Evolutionary conservation across 176 grass and related monocot genomes (phyloP).

Genomic region (Tillandsia leiboldiana): DNA sequence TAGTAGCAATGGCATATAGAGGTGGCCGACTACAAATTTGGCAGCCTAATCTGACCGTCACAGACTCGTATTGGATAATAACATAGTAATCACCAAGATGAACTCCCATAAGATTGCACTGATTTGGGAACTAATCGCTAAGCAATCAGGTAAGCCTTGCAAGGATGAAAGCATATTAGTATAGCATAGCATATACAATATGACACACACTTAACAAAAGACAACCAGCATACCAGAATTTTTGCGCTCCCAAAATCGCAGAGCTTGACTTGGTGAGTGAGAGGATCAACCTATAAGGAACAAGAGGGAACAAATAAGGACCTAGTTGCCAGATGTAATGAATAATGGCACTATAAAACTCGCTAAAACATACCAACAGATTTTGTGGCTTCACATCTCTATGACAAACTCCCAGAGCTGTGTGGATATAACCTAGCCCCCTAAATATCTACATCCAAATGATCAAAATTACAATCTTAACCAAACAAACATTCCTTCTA

Average conservation of each 20-base stretch:
- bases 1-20: no score
- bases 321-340: neutral
- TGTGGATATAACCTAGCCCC: constrained; percentile 56
- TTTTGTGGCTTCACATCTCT: constrained; percentile 79
- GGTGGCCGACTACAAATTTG: no score
- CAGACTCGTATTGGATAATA: no score
- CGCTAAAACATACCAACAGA: constrained; percentile 43
- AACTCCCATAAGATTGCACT: neutral
- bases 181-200: no score
- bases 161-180: no score
- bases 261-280: constrained; percentile 1
- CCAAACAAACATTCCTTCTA: neutral
- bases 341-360: neutral
- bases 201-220: no score
- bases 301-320: neutral
- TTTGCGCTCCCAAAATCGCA: constrained; percentile 1
- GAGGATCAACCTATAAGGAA: neutral
- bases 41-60: no score
- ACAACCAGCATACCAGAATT: neutral
- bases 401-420: constrained; percentile 48
- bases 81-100: no score
- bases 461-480: neutral
- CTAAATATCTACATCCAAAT: constrained; percentile 41
- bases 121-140: no score
- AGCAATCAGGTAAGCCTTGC: no score